A percentile compares a stretch with the other conserved stretches of the same genome.
Conservation (phyloP, 257 asterid species). For the Lantana camara region DNA sequence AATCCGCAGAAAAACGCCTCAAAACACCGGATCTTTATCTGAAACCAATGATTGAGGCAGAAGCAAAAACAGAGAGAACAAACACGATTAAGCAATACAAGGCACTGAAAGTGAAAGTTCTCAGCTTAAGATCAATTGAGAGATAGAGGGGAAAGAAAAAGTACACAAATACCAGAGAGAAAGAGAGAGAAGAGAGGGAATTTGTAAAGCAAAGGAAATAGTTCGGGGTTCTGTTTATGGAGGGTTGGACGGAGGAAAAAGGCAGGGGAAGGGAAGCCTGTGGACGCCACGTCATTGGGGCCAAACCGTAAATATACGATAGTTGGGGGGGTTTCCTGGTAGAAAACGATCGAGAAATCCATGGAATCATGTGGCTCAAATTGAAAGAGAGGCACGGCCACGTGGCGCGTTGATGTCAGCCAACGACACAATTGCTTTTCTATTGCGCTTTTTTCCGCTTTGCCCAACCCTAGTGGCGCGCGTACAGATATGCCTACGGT, state of each 20-base stretch:
- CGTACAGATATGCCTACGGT: neutral
- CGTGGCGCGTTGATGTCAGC: slow-evolving; percentile 61
- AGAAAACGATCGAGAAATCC: slow-evolving; percentile 57
- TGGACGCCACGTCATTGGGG: slow-evolving; percentile 63
- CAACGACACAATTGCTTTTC: slow-evolving; percentile 41
- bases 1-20: slow-evolving; percentile 19
- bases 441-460: slow-evolving; percentile 12
- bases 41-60: slow-evolving; percentile 21
- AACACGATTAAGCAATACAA: neutral
- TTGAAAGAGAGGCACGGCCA: slow-evolving; percentile 52
- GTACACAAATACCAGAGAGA: neutral
- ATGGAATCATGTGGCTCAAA: slow-evolving; percentile 69
- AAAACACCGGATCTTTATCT: slow-evolving; percentile 30
- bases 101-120: slow-evolving; percentile 13
- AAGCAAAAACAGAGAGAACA: neutral
- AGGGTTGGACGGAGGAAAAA: slow-evolving; percentile 7
- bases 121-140: neutral
- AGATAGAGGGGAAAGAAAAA: neutral
- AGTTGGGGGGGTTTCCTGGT: neutral
- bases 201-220: slow-evolving; percentile 22
- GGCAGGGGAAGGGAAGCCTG: slow-evolving; percentile 10
- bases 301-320: slow-evolving; percentile 10
- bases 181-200: slow-evolving; percentile 24
- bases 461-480: slow-evolving; percentile 36
- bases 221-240: slow-evolving; percentile 28